phyloP scores from a whole-genome alignment of 257 asterid species.

The Vinca minor region DNA sequence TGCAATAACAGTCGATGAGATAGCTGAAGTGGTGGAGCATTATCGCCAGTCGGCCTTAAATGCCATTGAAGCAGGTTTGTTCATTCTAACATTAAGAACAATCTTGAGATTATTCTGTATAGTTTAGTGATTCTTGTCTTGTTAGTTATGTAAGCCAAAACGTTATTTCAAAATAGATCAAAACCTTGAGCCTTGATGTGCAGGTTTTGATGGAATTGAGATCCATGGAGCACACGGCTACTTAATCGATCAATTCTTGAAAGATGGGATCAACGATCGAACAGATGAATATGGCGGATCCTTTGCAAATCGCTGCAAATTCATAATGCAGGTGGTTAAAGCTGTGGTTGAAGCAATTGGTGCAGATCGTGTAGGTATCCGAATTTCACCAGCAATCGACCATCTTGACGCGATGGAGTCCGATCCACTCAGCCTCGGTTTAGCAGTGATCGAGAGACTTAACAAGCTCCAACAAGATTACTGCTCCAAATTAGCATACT shows the following conservation, averaged over 20 bases:
- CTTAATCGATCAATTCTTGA: conserved; percentile 81
- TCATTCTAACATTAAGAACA: background rate
- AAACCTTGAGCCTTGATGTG: too few species aligned
- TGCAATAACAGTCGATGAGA: conserved; percentile 39
- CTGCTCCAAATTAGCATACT: conserved; percentile 51
- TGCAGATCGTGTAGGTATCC: conserved; percentile 58
- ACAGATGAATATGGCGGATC: conserved; percentile 85
- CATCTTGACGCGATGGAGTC: conserved; percentile 90
- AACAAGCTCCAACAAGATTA: conserved; percentile 46
- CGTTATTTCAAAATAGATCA: too few species aligned
- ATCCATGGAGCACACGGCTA: conserved; percentile 95
- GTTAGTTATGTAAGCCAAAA: background rate
- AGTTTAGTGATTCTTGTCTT: background rate
- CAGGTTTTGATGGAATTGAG: conserved; percentile 90
- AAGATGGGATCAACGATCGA: conserved; percentile 80
- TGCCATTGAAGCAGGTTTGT: conserved; percentile 86
- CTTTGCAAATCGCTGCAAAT: conserved; percentile 61
- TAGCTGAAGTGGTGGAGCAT: conserved; percentile 50
- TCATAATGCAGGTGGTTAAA: conserved; percentile 50
- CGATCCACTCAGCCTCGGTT: conserved; percentile 63
- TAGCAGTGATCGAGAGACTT: conserved; percentile 58
- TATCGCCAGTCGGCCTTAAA: conserved; percentile 80
- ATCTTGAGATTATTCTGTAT: too few species aligned
- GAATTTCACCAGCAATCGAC: conserved; percentile 92
- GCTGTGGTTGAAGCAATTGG: conserved; percentile 68